Base-by-base conservation (phyloP, 148 eudicot genomes). In the Heliamphora exappendiculata region DNA sequence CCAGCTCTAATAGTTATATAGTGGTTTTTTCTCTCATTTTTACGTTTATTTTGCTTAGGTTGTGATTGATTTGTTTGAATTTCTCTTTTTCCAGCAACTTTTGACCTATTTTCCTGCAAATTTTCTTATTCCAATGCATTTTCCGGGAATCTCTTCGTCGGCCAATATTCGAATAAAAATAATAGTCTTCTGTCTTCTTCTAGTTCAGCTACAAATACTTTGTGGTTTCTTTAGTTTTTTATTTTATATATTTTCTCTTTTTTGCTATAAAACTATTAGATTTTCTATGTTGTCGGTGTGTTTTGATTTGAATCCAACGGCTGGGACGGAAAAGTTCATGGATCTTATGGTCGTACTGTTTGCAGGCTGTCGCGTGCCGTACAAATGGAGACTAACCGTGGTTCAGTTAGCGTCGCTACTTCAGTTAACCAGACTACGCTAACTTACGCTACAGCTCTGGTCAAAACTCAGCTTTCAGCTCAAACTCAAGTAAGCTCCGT, bases 351-450 rank as follows among this genome's bases (percentile, higher is more conserved):
- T 71, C 9, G 9, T 42, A 29, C 36, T 72, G 64, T 73, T 73
- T 47, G 57, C 80, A 70, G 80, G 45, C 44, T 12, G 37, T 66
- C 14, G 3, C 20, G 57, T 17, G 26, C 67, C 72, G 72, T 74
- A 74, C 68, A 60, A 19, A 76, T 76, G 78, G 78, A 76, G 73
- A 7, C 24, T 14, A 66, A 57, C 64, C 17, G 26, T 41, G 67
- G 74, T 59, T 54, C 65, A 66, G 79, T 74, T 54, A 76, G 5
- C 17, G 37, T 17, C 24, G 37, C 73, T 39, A 26, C 73, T 9
- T 17, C 51, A 9, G 39, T 53, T 24, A 73, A 57, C 50, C 34
- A 29, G 36, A 4, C 10, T 22, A 8, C 59, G 77, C 77, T 74
- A 59, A 74, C 68, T 24, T 74, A 54, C 67, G 51, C 67, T 39